Evolutionary conservation across 192 early-diverging fungal genomes (phyloP).

Genomic region (Lunasporangiospora selenospora): DNA sequence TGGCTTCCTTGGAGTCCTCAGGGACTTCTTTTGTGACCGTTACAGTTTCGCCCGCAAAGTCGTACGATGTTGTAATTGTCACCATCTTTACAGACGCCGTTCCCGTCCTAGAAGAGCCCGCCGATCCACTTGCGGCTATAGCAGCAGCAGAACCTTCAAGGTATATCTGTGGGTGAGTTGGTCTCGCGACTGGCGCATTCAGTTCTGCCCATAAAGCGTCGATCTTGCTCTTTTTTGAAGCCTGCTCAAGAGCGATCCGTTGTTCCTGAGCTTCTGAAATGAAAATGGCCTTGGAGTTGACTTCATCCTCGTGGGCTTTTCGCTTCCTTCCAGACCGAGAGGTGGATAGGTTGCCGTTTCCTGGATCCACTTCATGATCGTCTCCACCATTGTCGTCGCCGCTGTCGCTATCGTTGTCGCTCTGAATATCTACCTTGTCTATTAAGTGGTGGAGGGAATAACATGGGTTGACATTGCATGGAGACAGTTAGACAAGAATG

Average conservation of each 20-base stretch:
- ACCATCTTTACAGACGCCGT: conserved; percentile 24
- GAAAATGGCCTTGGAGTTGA: too few relatives aligned
- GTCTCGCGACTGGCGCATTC: conserved; percentile 41
- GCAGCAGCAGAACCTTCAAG: too few relatives aligned
- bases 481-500: neutral
- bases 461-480: too few relatives aligned
- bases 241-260: too few relatives aligned
- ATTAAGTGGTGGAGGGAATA: neutral
- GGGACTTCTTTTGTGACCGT: conserved; percentile 48
- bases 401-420: conserved; percentile 17
- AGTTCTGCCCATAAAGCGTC: conserved; percentile 66
- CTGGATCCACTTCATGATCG: neutral
- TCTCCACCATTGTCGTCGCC: conserved; percentile 21
- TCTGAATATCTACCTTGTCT: conserved; percentile 28
- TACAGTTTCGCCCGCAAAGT: conserved; percentile 46
- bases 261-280: too few relatives aligned
- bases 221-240: conserved; percentile 47
- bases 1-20: conserved; percentile 47
- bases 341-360: conserved; percentile 1
- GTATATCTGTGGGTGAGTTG: too few relatives aligned
- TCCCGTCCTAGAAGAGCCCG: neutral
- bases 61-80: conserved; percentile 46
- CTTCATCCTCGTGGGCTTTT: too few relatives aligned
- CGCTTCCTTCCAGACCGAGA: conserved; percentile 32
- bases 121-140: neutral